These are phyloP conservation scores for Apiotrichum gamsii DNA, from an alignment of 1,284 basidiomycete species.

Conservation along the genomic window DNA sequence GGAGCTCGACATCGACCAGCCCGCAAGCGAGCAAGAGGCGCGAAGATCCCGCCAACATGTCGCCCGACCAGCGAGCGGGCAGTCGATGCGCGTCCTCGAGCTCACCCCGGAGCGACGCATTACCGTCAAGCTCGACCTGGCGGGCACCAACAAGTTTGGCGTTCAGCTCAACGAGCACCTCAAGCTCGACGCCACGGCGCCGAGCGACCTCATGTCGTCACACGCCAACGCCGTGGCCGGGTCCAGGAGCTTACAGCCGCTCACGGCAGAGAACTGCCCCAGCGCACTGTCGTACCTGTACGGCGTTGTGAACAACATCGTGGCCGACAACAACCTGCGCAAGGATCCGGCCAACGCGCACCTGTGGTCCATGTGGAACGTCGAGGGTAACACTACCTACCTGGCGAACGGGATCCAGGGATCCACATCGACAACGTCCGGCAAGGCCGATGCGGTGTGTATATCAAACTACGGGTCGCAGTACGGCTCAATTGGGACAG, in stretches of 20 bases:
- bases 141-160: neutral
- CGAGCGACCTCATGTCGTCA: neutral
- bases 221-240: neutral
- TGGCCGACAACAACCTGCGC: neutral
- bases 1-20: neutral
- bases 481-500: neutral
- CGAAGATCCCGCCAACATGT: neutral
- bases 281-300: neutral
- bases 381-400: slow-evolving; percentile 1
- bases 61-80: neutral
- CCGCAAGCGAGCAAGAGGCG: neutral
- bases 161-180: neutral
- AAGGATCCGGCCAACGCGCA: neutral
- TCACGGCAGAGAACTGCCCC: neutral
- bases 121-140: neutral
- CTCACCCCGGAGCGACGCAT: neutral
- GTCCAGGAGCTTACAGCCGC: neutral
- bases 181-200: neutral
- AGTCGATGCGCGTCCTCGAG: neutral
- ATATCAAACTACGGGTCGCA: neutral
- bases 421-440: neutral
- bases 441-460: neutral
- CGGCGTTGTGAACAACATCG: neutral
- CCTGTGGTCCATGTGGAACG: neutral
- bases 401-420: neutral